These are phyloP conservation scores for Pseudofabraea citricarpa DNA, from an alignment of 2,329 filamentous ascomycete genomes.

Conservation along the genomic window DNA sequence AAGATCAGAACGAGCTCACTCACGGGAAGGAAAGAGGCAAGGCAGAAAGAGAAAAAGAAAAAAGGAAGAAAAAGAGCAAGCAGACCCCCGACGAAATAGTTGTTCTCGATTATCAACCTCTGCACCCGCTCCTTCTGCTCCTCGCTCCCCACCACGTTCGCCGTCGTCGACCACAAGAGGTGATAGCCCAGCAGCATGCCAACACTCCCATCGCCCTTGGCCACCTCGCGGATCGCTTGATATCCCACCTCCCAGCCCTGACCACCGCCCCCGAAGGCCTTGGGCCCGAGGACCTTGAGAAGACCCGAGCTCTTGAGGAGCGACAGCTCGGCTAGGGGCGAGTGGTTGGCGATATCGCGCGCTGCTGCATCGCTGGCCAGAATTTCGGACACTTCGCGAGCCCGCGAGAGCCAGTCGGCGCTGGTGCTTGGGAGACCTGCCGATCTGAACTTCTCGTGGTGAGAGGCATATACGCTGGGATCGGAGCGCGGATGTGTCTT, in stretches of 20 bases:
- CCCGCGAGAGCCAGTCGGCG: slow-evolving; percentile 41
- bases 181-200: slow-evolving; percentile 65
- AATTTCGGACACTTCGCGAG: slow-evolving; percentile 43
- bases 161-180: slow-evolving; percentile 57
- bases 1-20: neutral
- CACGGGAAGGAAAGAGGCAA: no score
- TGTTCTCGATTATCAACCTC: slow-evolving; percentile 54
- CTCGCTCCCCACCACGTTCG: slow-evolving; percentile 53
- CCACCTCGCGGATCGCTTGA: slow-evolving; percentile 55
- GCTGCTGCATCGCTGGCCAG: slow-evolving; percentile 41
- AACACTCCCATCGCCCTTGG: slow-evolving; percentile 59
- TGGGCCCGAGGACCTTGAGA: slow-evolving; percentile 43
- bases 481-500: slow-evolving; percentile 24
- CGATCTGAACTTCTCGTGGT: slow-evolving; percentile 32
- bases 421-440: slow-evolving; percentile 32
- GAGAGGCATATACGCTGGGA: slow-evolving; percentile 34
- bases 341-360: slow-evolving; percentile 46
- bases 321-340: slow-evolving; percentile 43
- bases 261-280: slow-evolving; percentile 46
- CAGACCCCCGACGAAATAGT: slow-evolving; percentile 58
- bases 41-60: neutral
- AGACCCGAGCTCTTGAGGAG: slow-evolving; percentile 47
- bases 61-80: neutral
- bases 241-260: slow-evolving; percentile 52
- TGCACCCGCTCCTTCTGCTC: slow-evolving; percentile 55